These are phyloP conservation scores for Aspergillus sp. DNA, from an alignment of 2,329 filamentous ascomycete species.

Conservation along the genomic window DNA sequence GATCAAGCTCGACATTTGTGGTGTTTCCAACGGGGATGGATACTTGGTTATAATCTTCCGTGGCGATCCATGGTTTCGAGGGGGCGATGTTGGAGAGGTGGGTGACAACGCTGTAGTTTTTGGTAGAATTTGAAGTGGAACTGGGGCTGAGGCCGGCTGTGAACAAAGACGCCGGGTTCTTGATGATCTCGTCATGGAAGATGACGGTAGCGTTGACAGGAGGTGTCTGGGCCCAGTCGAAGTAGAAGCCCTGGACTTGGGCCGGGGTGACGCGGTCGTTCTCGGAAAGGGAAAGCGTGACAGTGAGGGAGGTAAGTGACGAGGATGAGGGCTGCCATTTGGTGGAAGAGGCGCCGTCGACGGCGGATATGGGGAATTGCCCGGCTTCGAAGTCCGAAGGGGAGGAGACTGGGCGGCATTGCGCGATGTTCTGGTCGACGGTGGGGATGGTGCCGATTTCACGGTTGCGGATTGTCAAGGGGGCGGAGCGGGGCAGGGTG, in stretches of 20 bases:
- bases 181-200: conserved; percentile 52
- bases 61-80: conserved; percentile 39
- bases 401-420: conserved; percentile 59
- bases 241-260: conserved; percentile 48
- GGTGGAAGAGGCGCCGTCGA: conserved; percentile 66
- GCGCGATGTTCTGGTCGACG: conserved; percentile 59
- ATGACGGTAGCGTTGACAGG: conserved; percentile 55
- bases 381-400: conserved; percentile 55
- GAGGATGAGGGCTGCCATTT: conserved; percentile 64
- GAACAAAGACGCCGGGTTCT: conserved; percentile 11
- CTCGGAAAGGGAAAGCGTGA: conserved; percentile 55
- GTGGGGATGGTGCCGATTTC: conserved; percentile 56
- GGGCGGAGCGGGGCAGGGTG: conserved; percentile 49
- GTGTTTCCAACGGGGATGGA: conserved; percentile 41
- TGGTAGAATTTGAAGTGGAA: background rate
- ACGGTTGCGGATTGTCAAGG: conserved; percentile 59
- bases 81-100: conserved; percentile 32
- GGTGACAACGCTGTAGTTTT: conserved; percentile 23
- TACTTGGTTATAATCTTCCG: conserved; percentile 34
- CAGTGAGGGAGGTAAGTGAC: conserved; percentile 54
- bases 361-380: conserved; percentile 67
- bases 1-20: conserved; percentile 39
- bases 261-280: conserved; percentile 21
- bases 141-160: background rate
- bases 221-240: conserved; percentile 61